Evolutionary conservation across 2,329 filamentous ascomycete species (phyloP).

Genomic region (Exophiala lecanii-corni): DNA sequence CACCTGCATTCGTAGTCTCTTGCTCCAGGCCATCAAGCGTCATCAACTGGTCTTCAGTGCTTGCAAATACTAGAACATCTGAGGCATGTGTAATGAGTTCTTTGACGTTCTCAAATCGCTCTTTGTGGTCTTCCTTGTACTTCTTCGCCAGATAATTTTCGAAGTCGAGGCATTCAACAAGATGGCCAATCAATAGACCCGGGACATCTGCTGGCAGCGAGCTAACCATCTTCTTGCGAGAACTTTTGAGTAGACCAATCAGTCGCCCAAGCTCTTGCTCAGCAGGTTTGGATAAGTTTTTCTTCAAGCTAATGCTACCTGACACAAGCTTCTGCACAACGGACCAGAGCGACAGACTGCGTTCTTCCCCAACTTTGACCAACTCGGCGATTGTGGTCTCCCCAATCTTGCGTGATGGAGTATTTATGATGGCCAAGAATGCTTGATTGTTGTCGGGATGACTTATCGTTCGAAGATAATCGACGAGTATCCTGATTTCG

Average conservation of each 20-base stretch:
- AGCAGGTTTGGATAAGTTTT: slow-evolving; percentile 52
- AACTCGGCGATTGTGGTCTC: slow-evolving; percentile 70
- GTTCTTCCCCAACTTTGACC: slow-evolving; percentile 69
- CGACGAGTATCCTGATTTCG: slow-evolving; percentile 80
- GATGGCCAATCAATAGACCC: slow-evolving; percentile 49
- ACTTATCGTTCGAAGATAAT: slow-evolving; percentile 81
- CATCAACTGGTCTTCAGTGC: slow-evolving; percentile 51
- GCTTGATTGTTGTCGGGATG: slow-evolving; percentile 86
- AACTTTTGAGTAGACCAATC: slow-evolving; percentile 56
- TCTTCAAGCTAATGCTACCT: slow-evolving; percentile 47
- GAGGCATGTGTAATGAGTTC: slow-evolving; percentile 77
- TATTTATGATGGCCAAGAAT: slow-evolving; percentile 76
- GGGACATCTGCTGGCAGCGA: slow-evolving; percentile 31
- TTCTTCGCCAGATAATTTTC: slow-evolving; percentile 67
- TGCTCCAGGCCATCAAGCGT: slow-evolving; percentile 69
- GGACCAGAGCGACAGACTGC: slow-evolving; percentile 68
- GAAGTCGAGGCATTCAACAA: slow-evolving; percentile 64
- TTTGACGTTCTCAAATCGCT: slow-evolving; percentile 81
- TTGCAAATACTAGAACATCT: slow-evolving; percentile 58
- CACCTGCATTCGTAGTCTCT: slow-evolving; percentile 42
- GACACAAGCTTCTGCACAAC: slow-evolving; percentile 59
- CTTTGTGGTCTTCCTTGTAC: slow-evolving; percentile 69
- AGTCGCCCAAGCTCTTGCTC: slow-evolving; percentile 56
- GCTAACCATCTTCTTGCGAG: slow-evolving; percentile 49
- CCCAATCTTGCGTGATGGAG: slow-evolving; percentile 75